A percentile compares a stretch with the other conserved stretches of the same genome.
phyloP scores from a whole-genome alignment of 2,329 filamentous ascomycete genomes.

The Tolypocladium inflatum region DNA sequence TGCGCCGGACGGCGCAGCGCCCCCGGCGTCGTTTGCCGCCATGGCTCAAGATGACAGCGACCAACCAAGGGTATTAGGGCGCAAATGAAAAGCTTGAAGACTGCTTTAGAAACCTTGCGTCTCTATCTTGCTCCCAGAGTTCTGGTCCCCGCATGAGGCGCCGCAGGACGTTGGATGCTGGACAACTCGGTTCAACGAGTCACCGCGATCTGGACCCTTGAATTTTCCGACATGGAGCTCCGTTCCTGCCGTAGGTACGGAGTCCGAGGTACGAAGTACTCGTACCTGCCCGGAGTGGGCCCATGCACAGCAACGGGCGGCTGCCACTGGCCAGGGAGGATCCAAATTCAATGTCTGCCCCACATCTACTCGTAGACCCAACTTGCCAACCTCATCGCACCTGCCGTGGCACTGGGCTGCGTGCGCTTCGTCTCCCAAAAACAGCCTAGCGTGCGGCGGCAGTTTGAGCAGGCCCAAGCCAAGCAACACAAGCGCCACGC shows the following conservation, averaged over 20 bases:
- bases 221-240: not conserved
- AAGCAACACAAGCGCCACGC: conserved; percentile 10
- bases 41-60: conserved; percentile 10
- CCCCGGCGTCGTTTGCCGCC: conserved; percentile 23
- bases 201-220: not conserved
- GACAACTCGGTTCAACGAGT: not conserved
- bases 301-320: not conserved
- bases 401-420: not conserved
- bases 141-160: not conserved
- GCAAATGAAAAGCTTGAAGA: not conserved
- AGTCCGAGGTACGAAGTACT: too few relatives aligned
- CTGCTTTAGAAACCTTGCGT: not conserved
- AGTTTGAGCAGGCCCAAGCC: conserved; percentile 3
- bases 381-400: not conserved
- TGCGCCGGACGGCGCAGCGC: conserved; percentile 47
- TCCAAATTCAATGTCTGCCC: not conserved
- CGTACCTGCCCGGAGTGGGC: not conserved
- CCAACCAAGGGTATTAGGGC: not conserved
- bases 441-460: conserved; percentile 8
- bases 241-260: not conserved
- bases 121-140: not conserved
- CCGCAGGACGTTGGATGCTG: not conserved
- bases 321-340: not conserved
- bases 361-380: too few relatives aligned
- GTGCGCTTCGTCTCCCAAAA: conserved; percentile 1